Conservation (phyloP, 1,284 basidiomycete species). For the Cystobasidium pallidum region DNA sequence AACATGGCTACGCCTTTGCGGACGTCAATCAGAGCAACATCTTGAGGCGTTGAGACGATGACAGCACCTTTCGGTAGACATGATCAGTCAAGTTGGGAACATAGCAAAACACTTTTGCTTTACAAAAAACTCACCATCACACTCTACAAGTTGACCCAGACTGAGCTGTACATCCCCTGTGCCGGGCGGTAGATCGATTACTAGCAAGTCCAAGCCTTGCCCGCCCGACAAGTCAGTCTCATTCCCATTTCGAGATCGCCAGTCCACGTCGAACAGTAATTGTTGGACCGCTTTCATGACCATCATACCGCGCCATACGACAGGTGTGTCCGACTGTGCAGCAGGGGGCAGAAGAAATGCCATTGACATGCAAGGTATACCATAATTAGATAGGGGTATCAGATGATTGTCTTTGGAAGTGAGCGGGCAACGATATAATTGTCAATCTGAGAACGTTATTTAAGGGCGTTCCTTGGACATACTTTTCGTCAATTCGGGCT, state of each 20-base stretch:
- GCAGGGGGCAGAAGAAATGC: conserved; percentile 67
- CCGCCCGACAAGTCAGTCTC: conserved; percentile 53
- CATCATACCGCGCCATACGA: conserved; percentile 98
- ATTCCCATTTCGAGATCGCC: conserved; percentile 60
- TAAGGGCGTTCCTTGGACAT: conserved; percentile 51
- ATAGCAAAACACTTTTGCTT: too few relatives aligned
- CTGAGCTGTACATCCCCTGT: conserved; percentile 95
- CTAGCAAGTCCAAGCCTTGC: conserved; percentile 74
- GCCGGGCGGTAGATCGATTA: conserved; percentile 96
- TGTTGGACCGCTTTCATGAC: conserved; percentile 99
- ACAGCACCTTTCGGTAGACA: conserved; percentile 74
- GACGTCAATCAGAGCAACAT: conserved; percentile 89
- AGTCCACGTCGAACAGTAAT: conserved; percentile 94
- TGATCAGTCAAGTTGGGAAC: too few relatives aligned
- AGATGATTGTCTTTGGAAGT: conserved; percentile 62
- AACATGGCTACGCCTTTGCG: conserved; percentile 94
- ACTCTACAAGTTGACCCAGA: conserved; percentile 83
- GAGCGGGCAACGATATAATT: too few relatives aligned
- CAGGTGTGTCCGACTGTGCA: conserved; percentile 66
- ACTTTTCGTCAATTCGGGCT: conserved; percentile 78
- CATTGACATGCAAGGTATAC: conserved; percentile 95
- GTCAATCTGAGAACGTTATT: too few relatives aligned
- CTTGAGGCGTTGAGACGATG: conserved; percentile 93
- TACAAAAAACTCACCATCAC: conserved; percentile 75
- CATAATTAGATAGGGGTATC: conserved; percentile 83